Evolutionary conservation across 2,329 filamentous ascomycete genomes (phyloP).

Genomic region (Paraphoma chrysanthemicola): DNA sequence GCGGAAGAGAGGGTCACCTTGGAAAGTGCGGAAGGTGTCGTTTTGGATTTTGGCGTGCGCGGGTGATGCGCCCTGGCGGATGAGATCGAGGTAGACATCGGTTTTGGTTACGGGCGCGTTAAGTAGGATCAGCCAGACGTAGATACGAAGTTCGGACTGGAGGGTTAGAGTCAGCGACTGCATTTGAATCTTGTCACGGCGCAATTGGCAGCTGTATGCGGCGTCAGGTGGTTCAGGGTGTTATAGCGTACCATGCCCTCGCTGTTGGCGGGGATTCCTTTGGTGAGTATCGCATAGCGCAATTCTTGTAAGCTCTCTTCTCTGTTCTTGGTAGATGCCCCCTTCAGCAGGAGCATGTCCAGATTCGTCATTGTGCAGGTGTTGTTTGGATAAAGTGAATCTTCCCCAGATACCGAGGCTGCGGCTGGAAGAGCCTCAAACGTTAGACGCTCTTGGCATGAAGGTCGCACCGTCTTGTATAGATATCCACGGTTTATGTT

Average conservation of each 20-base stretch:
- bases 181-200: background rate
- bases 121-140: constrained; percentile 93
- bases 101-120: constrained; percentile 80
- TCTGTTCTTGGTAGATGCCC: constrained; percentile 75
- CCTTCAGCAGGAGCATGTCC: constrained; percentile 80
- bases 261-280: constrained; percentile 77
- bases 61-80: constrained; percentile 91
- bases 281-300: constrained; percentile 75
- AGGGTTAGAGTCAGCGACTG: constrained; percentile 5
- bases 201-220: background rate
- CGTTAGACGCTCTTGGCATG: background rate
- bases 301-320: constrained; percentile 71
- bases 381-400: constrained; percentile 9
- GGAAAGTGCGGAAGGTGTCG: constrained; percentile 95
- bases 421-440: background rate
- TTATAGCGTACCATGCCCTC: constrained; percentile 74
- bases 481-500: background rate
- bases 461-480: background rate
- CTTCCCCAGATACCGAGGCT: background rate
- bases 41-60: constrained; percentile 98
- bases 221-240: background rate
- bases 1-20: constrained; percentile 96
- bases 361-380: constrained; percentile 55
- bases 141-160: constrained; percentile 90
- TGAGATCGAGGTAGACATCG: constrained; percentile 85